Conservation (phyloP, 2,329 filamentous ascomycete genomes). For the Parasarocladium wereldwijsianum region DNA sequence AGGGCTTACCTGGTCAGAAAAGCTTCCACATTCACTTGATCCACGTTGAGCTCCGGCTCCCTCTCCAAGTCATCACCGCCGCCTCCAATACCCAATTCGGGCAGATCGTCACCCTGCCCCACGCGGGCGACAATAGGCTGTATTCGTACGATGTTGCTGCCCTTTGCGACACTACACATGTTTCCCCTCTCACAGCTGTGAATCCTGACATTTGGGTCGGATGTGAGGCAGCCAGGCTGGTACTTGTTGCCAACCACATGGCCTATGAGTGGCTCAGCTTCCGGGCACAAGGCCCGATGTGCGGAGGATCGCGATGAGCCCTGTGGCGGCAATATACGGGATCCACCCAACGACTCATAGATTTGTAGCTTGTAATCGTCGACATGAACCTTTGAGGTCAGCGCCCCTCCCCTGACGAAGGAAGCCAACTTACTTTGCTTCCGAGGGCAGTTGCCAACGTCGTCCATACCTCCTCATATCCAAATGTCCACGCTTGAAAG, state of each 20-base stretch:
- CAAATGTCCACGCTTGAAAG: slow-evolving; percentile 78
- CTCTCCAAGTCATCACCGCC: slow-evolving; percentile 62
- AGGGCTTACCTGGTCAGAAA: slow-evolving; percentile 3
- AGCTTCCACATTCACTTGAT: neutral
- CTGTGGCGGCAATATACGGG: neutral
- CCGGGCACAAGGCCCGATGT: slow-evolving; percentile 25
- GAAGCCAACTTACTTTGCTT: slow-evolving; percentile 33
- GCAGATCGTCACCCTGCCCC: slow-evolving; percentile 44
- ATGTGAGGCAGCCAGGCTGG: slow-evolving; percentile 59
- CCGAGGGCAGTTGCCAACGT: slow-evolving; percentile 57
- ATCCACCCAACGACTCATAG: slow-evolving; percentile 44
- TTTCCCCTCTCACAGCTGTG: slow-evolving; percentile 77
- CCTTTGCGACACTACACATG: slow-evolving; percentile 35
- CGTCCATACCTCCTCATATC: slow-evolving; percentile 84
- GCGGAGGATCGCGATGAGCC: neutral
- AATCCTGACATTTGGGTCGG: slow-evolving; percentile 44
- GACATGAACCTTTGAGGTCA: slow-evolving; percentile 75
- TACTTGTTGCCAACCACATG: slow-evolving; percentile 60
- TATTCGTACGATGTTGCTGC: slow-evolving; percentile 52
- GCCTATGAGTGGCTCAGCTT: slow-evolving; percentile 56
- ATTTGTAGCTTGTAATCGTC: slow-evolving; percentile 66
- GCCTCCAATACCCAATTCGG: slow-evolving; percentile 64
- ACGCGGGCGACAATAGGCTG: slow-evolving; percentile 60
- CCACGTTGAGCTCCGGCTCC: slow-evolving; percentile 47
- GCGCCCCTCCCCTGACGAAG: too few relatives aligned